phyloP scores from a whole-genome alignment of 129 eudicot genomes.

The sunflower (Helianthus annuus) region HanXRQr2.0-SUNRISE NC_035445.2:75716065-75716564 shows the following conservation, averaged over 20 bases:
- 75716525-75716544: too few relatives aligned
- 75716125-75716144: constrained; percentile 83
- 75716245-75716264: neutral
- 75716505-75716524: too few relatives aligned
- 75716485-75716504: too few relatives aligned
- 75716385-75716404: neutral
- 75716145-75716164: constrained; percentile 71
- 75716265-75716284: constrained; percentile 69
- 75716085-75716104: constrained; percentile 68
- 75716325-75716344: constrained; percentile 77
- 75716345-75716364: constrained; percentile 46
- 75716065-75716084: constrained; percentile 62
- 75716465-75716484: too few relatives aligned
- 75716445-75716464: too few relatives aligned
- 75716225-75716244: neutral
- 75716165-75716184: constrained; percentile 63
- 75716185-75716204: neutral
- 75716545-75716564: too few relatives aligned
- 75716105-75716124: constrained; percentile 58
- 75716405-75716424: too few relatives aligned
- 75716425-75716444: too few relatives aligned
- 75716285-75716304: constrained; percentile 69
- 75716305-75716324: constrained; percentile 63
- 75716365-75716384: constrained; percentile 46
- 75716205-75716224: neutral